phyloP scores from a whole-genome alignment of 148 eudicot species.

The Nyssa sinensis region DNA sequence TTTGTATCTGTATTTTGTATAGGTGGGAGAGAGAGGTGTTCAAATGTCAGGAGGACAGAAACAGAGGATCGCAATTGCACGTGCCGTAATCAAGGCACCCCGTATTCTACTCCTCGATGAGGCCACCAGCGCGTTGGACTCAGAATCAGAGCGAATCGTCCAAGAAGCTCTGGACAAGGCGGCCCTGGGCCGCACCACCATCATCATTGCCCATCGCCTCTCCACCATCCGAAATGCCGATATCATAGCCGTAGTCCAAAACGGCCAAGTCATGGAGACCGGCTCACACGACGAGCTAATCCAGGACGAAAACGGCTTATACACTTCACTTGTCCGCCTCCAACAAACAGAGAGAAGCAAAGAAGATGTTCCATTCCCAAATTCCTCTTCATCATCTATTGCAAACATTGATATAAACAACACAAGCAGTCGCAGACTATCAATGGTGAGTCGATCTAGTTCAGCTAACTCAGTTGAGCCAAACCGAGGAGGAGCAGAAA shows the following conservation, averaged over 20 bases:
- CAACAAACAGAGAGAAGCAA: constrained; percentile 39
- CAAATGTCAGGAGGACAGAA: constrained; percentile 92
- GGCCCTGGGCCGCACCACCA: constrained; percentile 60
- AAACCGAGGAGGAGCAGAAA: neutral
- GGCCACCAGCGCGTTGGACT: constrained; percentile 83
- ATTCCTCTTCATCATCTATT: constrained; percentile 5
- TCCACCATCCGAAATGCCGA: constrained; percentile 76
- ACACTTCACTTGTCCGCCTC: constrained; percentile 48
- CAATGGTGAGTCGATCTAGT: constrained; percentile 49
- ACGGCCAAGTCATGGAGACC: constrained; percentile 51
- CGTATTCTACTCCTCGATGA: constrained; percentile 78
- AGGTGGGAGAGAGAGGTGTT: constrained; percentile 88
- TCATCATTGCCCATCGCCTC: constrained; percentile 75
- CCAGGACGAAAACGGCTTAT: constrained; percentile 31
- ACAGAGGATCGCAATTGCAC: constrained; percentile 85
- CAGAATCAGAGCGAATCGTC: constrained; percentile 67
- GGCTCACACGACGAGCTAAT: constrained; percentile 62
- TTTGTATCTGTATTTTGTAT: neutral
- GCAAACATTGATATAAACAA: constrained; percentile 30
- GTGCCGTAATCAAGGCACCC: constrained; percentile 71
- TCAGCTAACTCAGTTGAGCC: constrained; percentile 39
- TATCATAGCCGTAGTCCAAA: constrained; percentile 52
- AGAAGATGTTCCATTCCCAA: neutral
- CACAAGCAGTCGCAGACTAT: constrained; percentile 40
- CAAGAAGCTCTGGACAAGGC: constrained; percentile 78